A percentile compares a stretch with the other conserved stretches of the same genome.
These are phyloP conservation scores for Coniochaeta ligniaria DNA, from an alignment of 2,329 filamentous ascomycete genomes.

Conservation along the genomic window DNA sequence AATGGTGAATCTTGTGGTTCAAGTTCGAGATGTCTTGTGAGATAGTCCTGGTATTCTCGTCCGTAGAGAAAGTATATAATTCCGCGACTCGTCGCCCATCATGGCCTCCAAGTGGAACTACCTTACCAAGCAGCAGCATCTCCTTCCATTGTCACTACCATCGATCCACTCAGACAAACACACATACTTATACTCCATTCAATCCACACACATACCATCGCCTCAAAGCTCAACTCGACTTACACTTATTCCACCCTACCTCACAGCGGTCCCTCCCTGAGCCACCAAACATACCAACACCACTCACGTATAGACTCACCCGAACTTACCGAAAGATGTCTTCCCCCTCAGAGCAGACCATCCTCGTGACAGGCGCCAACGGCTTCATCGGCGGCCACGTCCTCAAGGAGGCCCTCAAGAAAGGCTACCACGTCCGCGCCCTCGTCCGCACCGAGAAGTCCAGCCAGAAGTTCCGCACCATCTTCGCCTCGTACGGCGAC, in stretches of 20 bases:
- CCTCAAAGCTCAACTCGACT: constrained; percentile 19
- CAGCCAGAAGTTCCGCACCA: constrained; percentile 3
- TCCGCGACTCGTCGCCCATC: background rate
- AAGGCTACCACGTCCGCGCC: constrained; percentile 17
- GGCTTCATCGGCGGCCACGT: constrained; percentile 22
- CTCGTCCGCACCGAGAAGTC: constrained; percentile 16
- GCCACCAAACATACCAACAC: too few relatives aligned
- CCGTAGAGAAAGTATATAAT: background rate
- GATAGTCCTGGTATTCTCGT: background rate
- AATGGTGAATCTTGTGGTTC: background rate
- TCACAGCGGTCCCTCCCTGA: background rate
- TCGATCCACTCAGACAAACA: background rate
- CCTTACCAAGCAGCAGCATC: background rate
- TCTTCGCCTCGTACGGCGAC: constrained; percentile 5
- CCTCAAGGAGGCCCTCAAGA: constrained; percentile 16
- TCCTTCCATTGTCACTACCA: background rate
- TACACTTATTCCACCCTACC: background rate
- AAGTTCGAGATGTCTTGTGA: background rate
- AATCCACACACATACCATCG: too few relatives aligned
- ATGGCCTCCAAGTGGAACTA: background rate
- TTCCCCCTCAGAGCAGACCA: constrained; percentile 14
- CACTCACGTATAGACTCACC: background rate
- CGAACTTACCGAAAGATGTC: constrained; percentile 7
- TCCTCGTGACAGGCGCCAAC: constrained; percentile 20
- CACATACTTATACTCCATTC: too few relatives aligned